A percentile compares a stretch with the other conserved stretches of the same genome.
Conservation (phyloP, 169 alveolate genomes). For the Plasmodium malariae region DNA sequence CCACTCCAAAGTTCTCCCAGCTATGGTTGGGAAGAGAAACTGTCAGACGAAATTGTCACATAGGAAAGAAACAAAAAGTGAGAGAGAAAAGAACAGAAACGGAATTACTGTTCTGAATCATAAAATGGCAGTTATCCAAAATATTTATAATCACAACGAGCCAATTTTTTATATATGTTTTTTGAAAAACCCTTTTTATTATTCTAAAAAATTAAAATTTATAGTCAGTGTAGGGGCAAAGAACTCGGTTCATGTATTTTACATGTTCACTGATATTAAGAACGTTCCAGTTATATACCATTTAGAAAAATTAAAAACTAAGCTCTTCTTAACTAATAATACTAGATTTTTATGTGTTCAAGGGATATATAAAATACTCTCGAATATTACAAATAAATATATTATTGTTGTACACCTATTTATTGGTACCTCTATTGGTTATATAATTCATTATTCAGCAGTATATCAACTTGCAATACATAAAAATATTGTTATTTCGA, state of each 20-base stretch:
- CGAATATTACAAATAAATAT: background rate
- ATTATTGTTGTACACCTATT: slow-evolving; percentile 11
- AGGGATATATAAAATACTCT: slow-evolving; percentile 16
- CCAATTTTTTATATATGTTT: slow-evolving; percentile 60
- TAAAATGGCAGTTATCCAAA: slow-evolving; percentile 41
- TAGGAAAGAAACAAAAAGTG: background rate
- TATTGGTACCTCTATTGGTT: slow-evolving; percentile 69
- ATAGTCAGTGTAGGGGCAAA: slow-evolving; percentile 66
- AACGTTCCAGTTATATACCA: slow-evolving; percentile 57
- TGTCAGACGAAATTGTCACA: no score
- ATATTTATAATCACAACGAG: slow-evolving; percentile 50
- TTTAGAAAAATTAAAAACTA: slow-evolving; percentile 59
- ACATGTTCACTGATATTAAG: slow-evolving; percentile 9
- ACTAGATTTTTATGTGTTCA: slow-evolving; percentile 56
- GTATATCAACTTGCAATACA: slow-evolving; percentile 25
- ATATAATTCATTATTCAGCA: slow-evolving; percentile 45
- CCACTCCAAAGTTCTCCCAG: background rate
- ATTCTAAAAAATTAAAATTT: slow-evolving; percentile 27
- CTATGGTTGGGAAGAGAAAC: no score
- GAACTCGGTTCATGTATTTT: slow-evolving; percentile 54
- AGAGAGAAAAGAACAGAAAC: background rate
- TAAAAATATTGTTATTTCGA: slow-evolving; percentile 39
- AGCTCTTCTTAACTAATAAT: slow-evolving; percentile 47
- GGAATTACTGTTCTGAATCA: background rate
- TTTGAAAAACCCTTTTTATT: slow-evolving; percentile 44